These are phyloP conservation scores for Zygoascus flipseniorum DNA, from an alignment of 805 yeast genomes.

Conservation along the genomic window DNA sequence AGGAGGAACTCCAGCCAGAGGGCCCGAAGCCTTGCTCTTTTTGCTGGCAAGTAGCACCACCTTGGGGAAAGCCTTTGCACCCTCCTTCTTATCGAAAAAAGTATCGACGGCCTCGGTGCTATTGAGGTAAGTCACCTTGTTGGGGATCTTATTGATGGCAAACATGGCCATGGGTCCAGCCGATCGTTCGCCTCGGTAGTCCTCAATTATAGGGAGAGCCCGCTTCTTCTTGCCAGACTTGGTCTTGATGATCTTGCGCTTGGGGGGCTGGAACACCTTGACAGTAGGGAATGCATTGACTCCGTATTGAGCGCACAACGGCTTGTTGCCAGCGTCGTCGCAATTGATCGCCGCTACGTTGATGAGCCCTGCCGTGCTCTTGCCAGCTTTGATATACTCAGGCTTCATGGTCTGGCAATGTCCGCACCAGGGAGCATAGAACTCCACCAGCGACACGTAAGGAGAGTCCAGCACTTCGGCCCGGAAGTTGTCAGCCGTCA, in stretches of 20 bases:
- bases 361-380: conserved; percentile 38
- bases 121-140: conserved; percentile 21
- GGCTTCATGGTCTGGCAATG: conserved; percentile 69
- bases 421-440: conserved; percentile 98
- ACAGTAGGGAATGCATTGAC: conserved; percentile 81
- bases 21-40: conserved; percentile 15
- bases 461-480: conserved; percentile 61
- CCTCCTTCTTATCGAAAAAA: conserved; percentile 18
- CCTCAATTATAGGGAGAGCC: conserved; percentile 19
- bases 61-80: conserved; percentile 15
- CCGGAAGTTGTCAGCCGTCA: conserved; percentile 45
- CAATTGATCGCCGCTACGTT: conserved; percentile 65
- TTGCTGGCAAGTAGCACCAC: conserved; percentile 23
- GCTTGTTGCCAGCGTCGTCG: conserved; percentile 58
- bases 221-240: conserved; percentile 4
- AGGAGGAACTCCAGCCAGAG: conserved; percentile 19
- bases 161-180: conserved; percentile 21
- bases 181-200: conserved; percentile 25
- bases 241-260: conserved; percentile 24
- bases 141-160: conserved; percentile 22
- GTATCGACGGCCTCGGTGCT: conserved; percentile 14
- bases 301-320: conserved; percentile 55
- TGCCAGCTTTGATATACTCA: conserved; percentile 56
- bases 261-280: conserved; percentile 75
- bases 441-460: conserved; percentile 76